Percentiles rank a stretch among this genome's conserved stretches.
These are phyloP conservation scores for Clitocybe nebularis DNA, from an alignment of 1,284 basidiomycete genomes.

Conservation along the genomic window DNA sequence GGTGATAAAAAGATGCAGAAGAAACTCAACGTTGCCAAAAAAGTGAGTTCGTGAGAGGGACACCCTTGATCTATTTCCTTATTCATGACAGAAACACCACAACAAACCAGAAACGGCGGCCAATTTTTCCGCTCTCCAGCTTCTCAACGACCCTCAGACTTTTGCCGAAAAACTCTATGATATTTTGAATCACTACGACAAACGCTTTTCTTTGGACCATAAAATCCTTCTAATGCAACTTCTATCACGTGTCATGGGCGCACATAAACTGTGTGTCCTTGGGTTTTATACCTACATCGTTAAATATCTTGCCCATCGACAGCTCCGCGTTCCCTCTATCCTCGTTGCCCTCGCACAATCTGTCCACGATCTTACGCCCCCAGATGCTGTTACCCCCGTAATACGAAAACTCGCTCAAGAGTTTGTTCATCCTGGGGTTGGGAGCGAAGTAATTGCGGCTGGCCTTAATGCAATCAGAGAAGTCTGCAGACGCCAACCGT, in stretches of 20 bases:
- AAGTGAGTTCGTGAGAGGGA: constrained; percentile 40
- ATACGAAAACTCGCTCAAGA: constrained; percentile 91
- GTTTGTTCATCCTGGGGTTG: constrained; percentile 97
- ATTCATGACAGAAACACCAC: constrained; percentile 53
- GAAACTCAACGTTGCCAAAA: constrained; percentile 65
- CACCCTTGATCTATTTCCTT: constrained; percentile 3
- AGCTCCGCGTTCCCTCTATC: constrained; percentile 92
- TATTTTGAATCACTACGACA: constrained; percentile 83
- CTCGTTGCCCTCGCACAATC: constrained; percentile 95
- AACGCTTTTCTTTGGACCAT: constrained; percentile 92
- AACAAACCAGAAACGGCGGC: constrained; percentile 44
- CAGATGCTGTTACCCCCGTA: constrained; percentile 88
- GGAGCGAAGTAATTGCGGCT: constrained; percentile 92
- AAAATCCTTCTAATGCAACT: constrained; percentile 98
- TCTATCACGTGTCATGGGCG: constrained; percentile 91
- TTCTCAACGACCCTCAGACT: constrained; percentile 93
- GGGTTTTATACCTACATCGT: constrained; percentile 97
- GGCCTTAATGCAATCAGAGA: constrained; percentile 95
- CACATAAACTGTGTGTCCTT: constrained; percentile 91
- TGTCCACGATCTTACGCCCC: constrained; percentile 93
- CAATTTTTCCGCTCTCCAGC: constrained; percentile 93
- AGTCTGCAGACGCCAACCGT: constrained; percentile 90
- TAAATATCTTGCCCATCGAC: constrained; percentile 91
- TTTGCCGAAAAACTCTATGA: constrained; percentile 96
- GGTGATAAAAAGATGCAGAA: constrained; percentile 77